Evolutionary conservation across 805 yeast genomes (phyloP), one percentile per base, ranked within the genome.

Genomic region (Limtongia smithiae): DNA sequence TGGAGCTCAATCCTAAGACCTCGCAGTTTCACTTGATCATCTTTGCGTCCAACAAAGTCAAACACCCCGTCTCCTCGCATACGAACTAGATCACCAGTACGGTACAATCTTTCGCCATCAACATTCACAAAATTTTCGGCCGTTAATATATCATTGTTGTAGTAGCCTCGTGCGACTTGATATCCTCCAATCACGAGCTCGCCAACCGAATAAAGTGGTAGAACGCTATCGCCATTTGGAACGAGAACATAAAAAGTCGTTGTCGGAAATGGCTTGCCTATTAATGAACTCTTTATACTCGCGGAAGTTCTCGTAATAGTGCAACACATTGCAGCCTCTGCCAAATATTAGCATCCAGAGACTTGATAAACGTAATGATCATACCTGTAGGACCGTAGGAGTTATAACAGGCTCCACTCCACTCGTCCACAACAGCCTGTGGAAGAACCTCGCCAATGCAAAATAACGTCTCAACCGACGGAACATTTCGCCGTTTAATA

Each of bases 101-200:
- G 43, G 35, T 60, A 60, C 36, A 60, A 15, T 9, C 42, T 21
- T 44, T 48, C 27, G 1, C 20, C 14, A n/a, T 28, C 43, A 3
- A 17, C 14, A 3, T 4, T 5, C 1, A 57, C 20, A 43, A 61
- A 61, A 11, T 48, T 41, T n/a, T 50, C 53, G 1, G 37, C 35
- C 0, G 64, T 59, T 2, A 60, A 48, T 5, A 42, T 48, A 4
- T 20, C n/a, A 8, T 46, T 46, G 12, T 44, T 34, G 37, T 31
- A 49, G 33, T 55, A 55, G 21, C 27, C 58, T 9, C 58, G 36
- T 7, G 67, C 64, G 1, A 63, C 54, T 41, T 63, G 67, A 21
- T 44, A 48, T 7, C 67, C 67, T 4, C 60, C 55, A 17, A 63
- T 60, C 9, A 54, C 61, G 3, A 63, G 49, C 36, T 63, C 64